Evolutionary conservation across 768 basidiomycete genomes (phyloP).

Genomic region (Mycena vulgaris): DNA sequence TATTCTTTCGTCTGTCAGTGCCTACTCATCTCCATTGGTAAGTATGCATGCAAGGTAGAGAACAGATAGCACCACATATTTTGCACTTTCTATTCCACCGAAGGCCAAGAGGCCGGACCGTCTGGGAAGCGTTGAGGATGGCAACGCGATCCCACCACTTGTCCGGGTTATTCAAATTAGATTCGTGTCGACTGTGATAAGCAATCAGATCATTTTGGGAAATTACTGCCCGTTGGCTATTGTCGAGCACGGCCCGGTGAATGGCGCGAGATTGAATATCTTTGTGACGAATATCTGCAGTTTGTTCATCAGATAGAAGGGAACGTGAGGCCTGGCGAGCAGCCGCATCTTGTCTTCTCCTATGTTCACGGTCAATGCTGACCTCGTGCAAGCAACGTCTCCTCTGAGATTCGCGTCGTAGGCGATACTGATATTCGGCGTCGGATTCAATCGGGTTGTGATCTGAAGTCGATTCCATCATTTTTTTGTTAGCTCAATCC

Average conservation of each 20-base stretch:
- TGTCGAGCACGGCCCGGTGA: no score
- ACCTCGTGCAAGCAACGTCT: no score
- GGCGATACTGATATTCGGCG: constrained; percentile 6
- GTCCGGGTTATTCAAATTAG: not conserved
- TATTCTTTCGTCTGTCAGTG: no score
- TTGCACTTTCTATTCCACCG: not conserved
- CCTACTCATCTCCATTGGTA: not conserved
- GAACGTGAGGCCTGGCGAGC: not conserved
- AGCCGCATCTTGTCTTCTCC: no score
- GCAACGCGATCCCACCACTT: no score
- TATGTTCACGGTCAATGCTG: no score
- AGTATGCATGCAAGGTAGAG: no score
- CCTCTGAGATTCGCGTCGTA: no score
- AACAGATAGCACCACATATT: not conserved
- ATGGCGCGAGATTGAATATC: not conserved
- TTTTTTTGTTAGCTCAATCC: constrained; percentile 1
- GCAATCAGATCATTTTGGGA: no score
- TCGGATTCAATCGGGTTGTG: constrained; percentile 2
- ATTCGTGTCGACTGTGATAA: not conserved
- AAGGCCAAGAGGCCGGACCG: no score
- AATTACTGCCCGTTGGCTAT: no score
- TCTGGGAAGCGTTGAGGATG: no score
- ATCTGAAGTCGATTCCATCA: constrained; percentile 12
- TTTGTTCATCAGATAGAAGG: not conserved
- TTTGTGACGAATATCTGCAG: not conserved